phyloP scores from a whole-genome alignment of 208 protist species.

The Trichomonas vaginalis region DNA sequence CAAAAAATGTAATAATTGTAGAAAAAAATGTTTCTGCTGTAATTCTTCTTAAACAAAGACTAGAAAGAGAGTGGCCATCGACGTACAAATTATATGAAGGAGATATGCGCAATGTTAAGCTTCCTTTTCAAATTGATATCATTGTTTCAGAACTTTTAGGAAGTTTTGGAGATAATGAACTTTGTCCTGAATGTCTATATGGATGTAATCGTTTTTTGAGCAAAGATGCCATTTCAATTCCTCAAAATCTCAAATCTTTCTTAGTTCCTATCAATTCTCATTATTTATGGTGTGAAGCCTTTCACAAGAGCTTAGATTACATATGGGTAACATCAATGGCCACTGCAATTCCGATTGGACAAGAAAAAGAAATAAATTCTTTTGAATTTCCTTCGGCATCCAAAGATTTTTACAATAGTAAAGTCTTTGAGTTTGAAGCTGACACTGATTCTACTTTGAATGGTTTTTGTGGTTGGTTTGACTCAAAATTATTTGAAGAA shows the following conservation, averaged over 20 bases:
- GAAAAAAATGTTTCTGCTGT: background rate
- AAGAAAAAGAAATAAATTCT: background rate
- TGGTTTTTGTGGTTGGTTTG: background rate
- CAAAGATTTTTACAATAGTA: background rate
- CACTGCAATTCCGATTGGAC: background rate
- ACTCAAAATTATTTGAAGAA: background rate
- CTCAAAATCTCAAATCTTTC: background rate
- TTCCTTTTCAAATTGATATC: background rate
- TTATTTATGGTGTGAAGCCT: background rate
- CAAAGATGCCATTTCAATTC: background rate
- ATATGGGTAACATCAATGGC: background rate
- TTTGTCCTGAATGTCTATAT: background rate
- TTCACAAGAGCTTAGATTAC: background rate
- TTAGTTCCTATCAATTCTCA: background rate
- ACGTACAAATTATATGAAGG: background rate
- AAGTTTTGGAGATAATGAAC: conserved; percentile 6
- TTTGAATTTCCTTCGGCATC: background rate
- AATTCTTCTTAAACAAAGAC: background rate
- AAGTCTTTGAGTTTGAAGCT: background rate
- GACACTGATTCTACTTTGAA: background rate
- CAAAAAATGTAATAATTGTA: background rate
- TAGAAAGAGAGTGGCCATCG: background rate
- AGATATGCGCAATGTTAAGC: background rate
- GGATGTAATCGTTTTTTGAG: background rate
- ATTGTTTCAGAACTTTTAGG: background rate